Conservation (phyloP, 2,329 filamentous ascomycete genomes). For the Gaeumannomyces tritici region DNA sequence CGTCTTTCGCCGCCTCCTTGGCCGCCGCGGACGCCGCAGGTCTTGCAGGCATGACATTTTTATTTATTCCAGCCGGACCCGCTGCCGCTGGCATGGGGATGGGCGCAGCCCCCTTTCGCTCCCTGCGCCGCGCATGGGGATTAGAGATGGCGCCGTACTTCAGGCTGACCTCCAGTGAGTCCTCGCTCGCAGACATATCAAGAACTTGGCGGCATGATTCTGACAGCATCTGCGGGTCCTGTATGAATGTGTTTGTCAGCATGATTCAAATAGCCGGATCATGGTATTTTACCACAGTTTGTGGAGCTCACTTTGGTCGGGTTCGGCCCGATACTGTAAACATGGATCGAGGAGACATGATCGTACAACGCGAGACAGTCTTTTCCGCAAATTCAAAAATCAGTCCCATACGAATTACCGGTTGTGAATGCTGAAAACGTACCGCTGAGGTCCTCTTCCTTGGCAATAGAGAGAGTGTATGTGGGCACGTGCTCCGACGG, state of each 20-base stretch:
- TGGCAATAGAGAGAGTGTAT: slow-evolving; percentile 55
- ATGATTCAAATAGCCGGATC: background rate
- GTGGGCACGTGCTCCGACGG: slow-evolving; percentile 41
- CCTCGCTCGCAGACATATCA: slow-evolving; percentile 44
- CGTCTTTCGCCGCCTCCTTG: slow-evolving; percentile 23
- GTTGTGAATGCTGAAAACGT: slow-evolving; percentile 5
- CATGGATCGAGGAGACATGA: slow-evolving; percentile 67
- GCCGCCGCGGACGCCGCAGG: slow-evolving; percentile 11
- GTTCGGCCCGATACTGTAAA: slow-evolving; percentile 75
- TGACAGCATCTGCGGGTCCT: slow-evolving; percentile 59
- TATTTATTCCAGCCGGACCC: background rate
- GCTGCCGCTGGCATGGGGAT: background rate
- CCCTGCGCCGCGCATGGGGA: slow-evolving; percentile 47
- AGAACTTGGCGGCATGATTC: slow-evolving; percentile 58
- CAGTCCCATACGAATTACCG: background rate
- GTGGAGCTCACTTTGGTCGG: slow-evolving; percentile 46
- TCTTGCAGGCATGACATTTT: slow-evolving; percentile 9
- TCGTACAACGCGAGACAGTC: slow-evolving; percentile 52
- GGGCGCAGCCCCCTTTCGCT: slow-evolving; percentile 23
- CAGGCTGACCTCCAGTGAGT: slow-evolving; percentile 47
- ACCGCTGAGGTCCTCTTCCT: slow-evolving; percentile 66
- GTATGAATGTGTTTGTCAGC: background rate
- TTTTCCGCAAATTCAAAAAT: background rate
- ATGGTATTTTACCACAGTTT: background rate
- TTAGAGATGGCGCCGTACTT: slow-evolving; percentile 71